Base-by-base conservation (phyloP, 805 yeast species). In the Pichia manshurica region DNA sequence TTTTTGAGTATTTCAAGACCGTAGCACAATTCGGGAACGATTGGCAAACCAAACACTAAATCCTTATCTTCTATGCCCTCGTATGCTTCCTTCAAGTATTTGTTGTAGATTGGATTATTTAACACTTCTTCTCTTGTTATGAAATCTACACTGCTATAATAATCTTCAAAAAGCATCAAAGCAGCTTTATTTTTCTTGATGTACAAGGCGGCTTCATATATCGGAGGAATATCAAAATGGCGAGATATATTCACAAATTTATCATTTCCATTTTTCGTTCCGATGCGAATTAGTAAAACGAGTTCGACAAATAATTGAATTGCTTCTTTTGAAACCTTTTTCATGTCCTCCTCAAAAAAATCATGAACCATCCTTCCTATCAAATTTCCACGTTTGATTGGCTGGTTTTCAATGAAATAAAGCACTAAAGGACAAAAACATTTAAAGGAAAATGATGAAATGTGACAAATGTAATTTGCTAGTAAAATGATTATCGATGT, bases 41-140 rank as follows among this genome's bases (percentile, higher is more conserved):
- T 73, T 0, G 90, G 87, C 9, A 86, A 62, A 0, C 95, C 95
- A 53, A 73, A 72, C 5, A 77, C 59, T 35, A 86, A 63, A 59
- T 88, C 96, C 3, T 70, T 66, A 48, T 84, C 88, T 43, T 75
- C 79, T 3, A 88, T 67, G 0, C 71, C 59, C 5, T 69, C 66
- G 59, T 82, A 86, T 1, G 84, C 67, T 0, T 48, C 39, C 3
- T 63, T 46, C 21, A 70, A 46, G 38, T 44, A 19, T 2, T 48
- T 48, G 19, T 59, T 57, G 16, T 51, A 46, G 1, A 39, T 42
- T 4, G 37, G 19, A 4, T 39, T 21, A 21, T 23, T 29, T 4
- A 48, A 39, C 3, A 35, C 12, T 3, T n/a, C 21, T 1, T 44
- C 41, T 1, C 16, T 16, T 12, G 31, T 13, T 9, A 33, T 15